Conservation (phyloP, 2,329 filamentous ascomycete genomes). For the Chaetomium strumarium region DNA sequence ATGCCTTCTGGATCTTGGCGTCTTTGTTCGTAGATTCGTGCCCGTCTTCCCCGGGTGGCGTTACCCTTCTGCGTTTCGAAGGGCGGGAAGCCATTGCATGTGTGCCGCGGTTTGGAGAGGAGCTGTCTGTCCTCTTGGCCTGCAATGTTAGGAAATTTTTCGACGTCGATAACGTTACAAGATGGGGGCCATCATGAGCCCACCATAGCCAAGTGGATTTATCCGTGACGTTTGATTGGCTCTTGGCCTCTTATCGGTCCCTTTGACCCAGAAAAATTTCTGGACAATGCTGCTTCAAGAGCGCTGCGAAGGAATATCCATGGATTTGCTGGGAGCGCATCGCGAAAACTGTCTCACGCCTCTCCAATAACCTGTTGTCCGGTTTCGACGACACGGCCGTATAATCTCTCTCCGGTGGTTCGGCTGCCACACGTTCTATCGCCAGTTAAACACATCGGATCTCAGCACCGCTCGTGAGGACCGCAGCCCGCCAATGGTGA, state of each 20-base stretch:
- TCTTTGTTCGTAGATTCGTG: slow-evolving; percentile 28
- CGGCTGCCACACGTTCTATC: not conserved
- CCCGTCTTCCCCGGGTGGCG: slow-evolving; percentile 46
- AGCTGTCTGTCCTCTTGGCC: not conserved
- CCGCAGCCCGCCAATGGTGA: not conserved
- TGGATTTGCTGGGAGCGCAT: not conserved
- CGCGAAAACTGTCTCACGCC: not conserved
- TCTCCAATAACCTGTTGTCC: not conserved
- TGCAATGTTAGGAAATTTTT: slow-evolving; percentile 13
- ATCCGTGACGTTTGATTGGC: slow-evolving; percentile 15
- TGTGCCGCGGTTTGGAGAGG: slow-evolving; percentile 3
- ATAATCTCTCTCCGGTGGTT: not conserved
- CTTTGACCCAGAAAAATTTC: slow-evolving; percentile 19
- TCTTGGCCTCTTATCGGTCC: slow-evolving; percentile 12
- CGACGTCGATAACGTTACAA: not conserved
- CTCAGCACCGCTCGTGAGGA: too few relatives aligned
- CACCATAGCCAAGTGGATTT: slow-evolving; percentile 15
- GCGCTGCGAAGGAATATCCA: slow-evolving; percentile 2
- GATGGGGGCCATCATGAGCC: slow-evolving; percentile 8
- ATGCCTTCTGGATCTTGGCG: slow-evolving; percentile 51
- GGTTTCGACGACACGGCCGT: not conserved
- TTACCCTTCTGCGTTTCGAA: slow-evolving; percentile 53
- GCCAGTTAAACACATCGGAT: not conserved
- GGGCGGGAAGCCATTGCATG: slow-evolving; percentile 43
- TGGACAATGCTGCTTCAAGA: slow-evolving; percentile 8